Percentiles rank a stretch among this genome's conserved stretches.
Evolutionary conservation across 345 rosid species (phyloP).

Genomic region (Salix suchowensis): DNA sequence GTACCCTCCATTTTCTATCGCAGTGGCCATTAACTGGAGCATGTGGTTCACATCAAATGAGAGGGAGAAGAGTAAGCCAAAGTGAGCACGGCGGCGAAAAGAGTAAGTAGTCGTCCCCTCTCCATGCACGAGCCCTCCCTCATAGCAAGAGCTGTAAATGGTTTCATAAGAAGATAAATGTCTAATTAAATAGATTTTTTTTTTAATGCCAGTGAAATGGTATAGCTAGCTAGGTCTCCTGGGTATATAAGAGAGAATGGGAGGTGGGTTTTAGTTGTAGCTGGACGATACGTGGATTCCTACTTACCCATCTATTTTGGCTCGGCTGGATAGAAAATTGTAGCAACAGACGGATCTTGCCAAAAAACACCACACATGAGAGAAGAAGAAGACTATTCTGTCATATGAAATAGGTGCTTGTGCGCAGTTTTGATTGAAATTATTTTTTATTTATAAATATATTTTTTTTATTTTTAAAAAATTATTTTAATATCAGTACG

Average conservation of each 20-base stretch:
- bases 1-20: not conserved
- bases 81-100: conserved; percentile 32
- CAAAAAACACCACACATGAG: not conserved
- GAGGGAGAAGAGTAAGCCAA: not conserved
- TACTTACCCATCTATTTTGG: not conserved
- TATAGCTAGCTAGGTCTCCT: not conserved
- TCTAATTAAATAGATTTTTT: not conserved
- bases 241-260: not conserved
- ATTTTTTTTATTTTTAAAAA: no score
- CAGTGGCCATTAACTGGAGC: not conserved
- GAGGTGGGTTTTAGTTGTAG: not conserved
- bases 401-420: no score
- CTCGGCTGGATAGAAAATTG: not conserved
- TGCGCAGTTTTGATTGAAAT: no score
- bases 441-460: no score
- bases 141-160: not conserved
- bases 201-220: not conserved
- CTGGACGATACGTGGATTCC: not conserved
- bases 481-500: no score
- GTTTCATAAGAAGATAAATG: not conserved
- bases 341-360: not conserved
- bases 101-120: not conserved
- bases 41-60: not conserved
- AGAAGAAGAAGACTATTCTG: not conserved
- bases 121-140: not conserved